Base-by-base conservation (phyloP, 768 basidiomycete genomes). In the Serendipita vermifera region DNA sequence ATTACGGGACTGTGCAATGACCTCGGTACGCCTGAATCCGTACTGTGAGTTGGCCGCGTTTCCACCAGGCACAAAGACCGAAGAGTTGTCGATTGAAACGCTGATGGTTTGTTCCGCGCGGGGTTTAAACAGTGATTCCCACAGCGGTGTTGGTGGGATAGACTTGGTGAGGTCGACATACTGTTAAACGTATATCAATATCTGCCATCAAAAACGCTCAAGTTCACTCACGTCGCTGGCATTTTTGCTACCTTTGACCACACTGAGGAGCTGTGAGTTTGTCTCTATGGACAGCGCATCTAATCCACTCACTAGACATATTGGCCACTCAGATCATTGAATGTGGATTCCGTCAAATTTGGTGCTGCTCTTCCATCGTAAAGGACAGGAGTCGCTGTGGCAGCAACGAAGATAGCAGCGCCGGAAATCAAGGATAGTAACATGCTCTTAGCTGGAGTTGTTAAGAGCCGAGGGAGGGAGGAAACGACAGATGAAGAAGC, bases 291-390 rank as follows among this genome's bases (percentile, higher is more conserved):
- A 15, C 15, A 11, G 14, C 9, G 9, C 14, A n/a, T 53, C 11
- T 13, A 20, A 17, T 43, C 6, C 3, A 68, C 77, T 61, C 58
- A 82, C 80, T 77, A 78, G 36, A 80, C 60, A 62, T 74, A 82
- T 9, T 78, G 79, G 6, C 75, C 77, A 5, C 64, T 67, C 1
- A 75, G 77, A 2, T 63, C 64, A 59, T 81, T 71, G 31, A 81
- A 65, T 54, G 74, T 71, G 7, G 67, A 64, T n/a, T 62, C 58
- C 0, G 70, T 72, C 56, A 77, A 70, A 38, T 69, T 71, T 53
- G 70, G 71, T 0, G 74, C 73, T 3, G 75, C 76, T 6, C 79
- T 76, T 2, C 81, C 78, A 60, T 81, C 78, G 61, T 72, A 80
- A 15, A 81, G 65, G 33, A 78, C 33, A 5, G 68, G 64, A 0